Percentiles rank a stretch among this genome's conserved stretches.
phyloP scores from a whole-genome alignment of 75 land plant genomes.

The Chamaecyparis obtusa region DNA sequence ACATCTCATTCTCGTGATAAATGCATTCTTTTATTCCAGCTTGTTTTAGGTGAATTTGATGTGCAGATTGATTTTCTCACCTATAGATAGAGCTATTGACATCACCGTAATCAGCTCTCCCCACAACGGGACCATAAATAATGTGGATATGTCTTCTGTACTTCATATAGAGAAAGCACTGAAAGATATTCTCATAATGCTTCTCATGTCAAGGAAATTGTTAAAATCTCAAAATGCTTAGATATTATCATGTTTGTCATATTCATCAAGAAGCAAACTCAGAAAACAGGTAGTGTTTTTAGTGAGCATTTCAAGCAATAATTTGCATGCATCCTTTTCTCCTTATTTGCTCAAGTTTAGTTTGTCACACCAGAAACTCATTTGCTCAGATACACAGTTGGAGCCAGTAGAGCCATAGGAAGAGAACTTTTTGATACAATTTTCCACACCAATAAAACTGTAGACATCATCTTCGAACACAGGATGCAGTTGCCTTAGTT shows the following conservation, averaged over 20 bases:
- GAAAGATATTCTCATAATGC: background rate
- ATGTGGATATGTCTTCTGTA: background rate
- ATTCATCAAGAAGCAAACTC: too few species aligned
- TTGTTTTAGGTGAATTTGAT: background rate
- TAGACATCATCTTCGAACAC: constrained; percentile 88
- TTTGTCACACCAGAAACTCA: constrained; percentile 63
- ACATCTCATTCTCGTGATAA: background rate
- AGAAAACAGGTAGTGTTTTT: background rate
- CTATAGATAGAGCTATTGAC: background rate
- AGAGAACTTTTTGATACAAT: constrained; percentile 68
- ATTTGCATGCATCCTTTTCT: background rate
- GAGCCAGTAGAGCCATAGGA: constrained; percentile 96
- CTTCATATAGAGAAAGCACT: background rate
- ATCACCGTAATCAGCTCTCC: background rate
- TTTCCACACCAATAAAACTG: constrained; percentile 80
- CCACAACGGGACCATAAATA: background rate
- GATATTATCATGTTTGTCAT: too few species aligned
- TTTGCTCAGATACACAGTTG: constrained; percentile 61
- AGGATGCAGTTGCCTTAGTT: constrained; percentile 54
- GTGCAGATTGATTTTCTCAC: background rate
- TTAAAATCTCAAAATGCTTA: constrained; percentile 13
- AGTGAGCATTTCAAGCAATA: background rate
- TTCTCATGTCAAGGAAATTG: background rate
- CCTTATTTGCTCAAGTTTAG: constrained; percentile 33
- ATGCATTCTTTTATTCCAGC: background rate